Base-by-base conservation (phyloP, 176 grass and related monocot species). In the Oryza nivara region DNA sequence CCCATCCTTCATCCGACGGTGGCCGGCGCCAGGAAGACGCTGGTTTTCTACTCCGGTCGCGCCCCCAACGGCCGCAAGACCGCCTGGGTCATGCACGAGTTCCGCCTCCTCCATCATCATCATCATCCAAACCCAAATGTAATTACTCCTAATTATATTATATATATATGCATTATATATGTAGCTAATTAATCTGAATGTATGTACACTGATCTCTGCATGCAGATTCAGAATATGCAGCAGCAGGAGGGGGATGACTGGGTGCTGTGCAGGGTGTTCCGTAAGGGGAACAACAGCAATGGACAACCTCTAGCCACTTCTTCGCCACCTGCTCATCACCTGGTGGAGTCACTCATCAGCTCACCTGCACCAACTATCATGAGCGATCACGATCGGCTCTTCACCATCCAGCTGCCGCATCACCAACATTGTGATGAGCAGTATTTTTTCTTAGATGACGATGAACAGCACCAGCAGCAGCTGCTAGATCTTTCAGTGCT, bases 21-120 rank as follows among this genome's bases (percentile, higher is more conserved):
- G 32, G 58, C 65, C 40, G 84, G 88, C 36, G 83, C 68, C 79
- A 79, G 79, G 71, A 90, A 90, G 76, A 90, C 88, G n/a, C 20
- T 90, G 1, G 88, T 90, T n/a, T 90, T 90, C 80, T 75, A 90
- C 79, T 58, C 40, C 0, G 88, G 88, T 19, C 74, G 88, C 28
- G 88, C 84, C 2, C 88, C 88, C 3, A 78, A 75, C 15, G 79
- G 78, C 12, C 40, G 38, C 3, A 90, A 83, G 79, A 83, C 66
- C 17, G 36, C 40, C 41, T 90, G 88, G 88, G 79, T 90, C 32
- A 90, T 90, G 88, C 84, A 90, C 30, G 88, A 90, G 74, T 90
- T 86, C 84, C 52, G 88, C 70, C 77, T 86, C 0, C 54, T 20
- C 20, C 40, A 41, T 41, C 16, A 19, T 58, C 16, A 19, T 20